Base-by-base conservation (phyloP, 140 eudicot species). In the Ambrosia hybrid region DNA sequence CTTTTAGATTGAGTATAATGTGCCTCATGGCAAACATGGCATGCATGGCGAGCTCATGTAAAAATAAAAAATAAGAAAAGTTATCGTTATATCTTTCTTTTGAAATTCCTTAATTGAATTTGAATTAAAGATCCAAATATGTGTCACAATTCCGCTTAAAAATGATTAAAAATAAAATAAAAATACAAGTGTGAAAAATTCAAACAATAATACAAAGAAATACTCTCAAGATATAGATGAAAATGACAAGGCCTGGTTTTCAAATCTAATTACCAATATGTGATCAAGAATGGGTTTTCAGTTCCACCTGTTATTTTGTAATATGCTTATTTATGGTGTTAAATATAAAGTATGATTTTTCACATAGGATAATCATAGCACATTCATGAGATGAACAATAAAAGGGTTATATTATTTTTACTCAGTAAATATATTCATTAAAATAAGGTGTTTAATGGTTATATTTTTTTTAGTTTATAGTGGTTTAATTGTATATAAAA, bases 191-290 rank as follows among this genome's bases (percentile, higher is more conserved):
- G 75, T 49, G 36, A 65, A 72, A 78, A 72, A 8, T 72, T 73
- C 74, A 78, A 46, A 78, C 68, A 78, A 66, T 73, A 78, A 78
- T 78, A 79, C 75, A 79, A 79, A 49, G 37, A 33, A 72, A 70
- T 52, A 51, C 76, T 43, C 58, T 30, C 74, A 17, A 61, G 53
- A 41, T 37, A 39, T 46, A 72, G 69, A 78, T 78, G 82, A 78
- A 65, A 78, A 72, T 78, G 82, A 72, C 82, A 78, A 56, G 70
- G 74, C 82, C 72, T 65, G 49, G 48, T 45, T 72, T 78, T 78
- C 78, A 78, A 78, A 72, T 72, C 57, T 37, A 66, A 57, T 36
- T 74, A 11, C 58, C 70, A 77, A 36, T 49, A 67, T 36, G 12
- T 45, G 26, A 21, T 67, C 53, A 57, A 10, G 39, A 46, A 34